phyloP scores from a whole-genome alignment of 2,329 filamentous ascomycete genomes.

The Cercospora nicotianae region DNA sequence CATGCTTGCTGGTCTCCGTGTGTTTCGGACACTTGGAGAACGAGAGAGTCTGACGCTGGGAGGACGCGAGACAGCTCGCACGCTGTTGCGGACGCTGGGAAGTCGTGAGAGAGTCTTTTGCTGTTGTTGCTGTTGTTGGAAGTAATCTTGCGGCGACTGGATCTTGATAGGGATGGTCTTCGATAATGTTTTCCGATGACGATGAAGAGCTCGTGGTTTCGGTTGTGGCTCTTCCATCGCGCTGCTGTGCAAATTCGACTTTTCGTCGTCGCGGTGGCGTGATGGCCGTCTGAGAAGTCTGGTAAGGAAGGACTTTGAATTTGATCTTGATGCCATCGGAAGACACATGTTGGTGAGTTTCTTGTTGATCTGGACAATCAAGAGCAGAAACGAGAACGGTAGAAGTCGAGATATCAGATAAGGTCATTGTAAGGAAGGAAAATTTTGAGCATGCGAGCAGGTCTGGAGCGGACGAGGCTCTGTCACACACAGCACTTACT shows the following conservation, averaged over 20 bases:
- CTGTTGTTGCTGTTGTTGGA: conserved; percentile 9
- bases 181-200: conserved; percentile 4
- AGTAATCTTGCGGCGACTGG: conserved; percentile 11
- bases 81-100: conserved; percentile 8
- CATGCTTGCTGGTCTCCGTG: not conserved
- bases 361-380: not conserved
- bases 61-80: conserved; percentile 1
- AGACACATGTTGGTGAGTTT: conserved; percentile 3
- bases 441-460: not conserved
- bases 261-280: not conserved
- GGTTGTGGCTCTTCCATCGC: not conserved
- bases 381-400: not conserved
- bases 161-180: conserved; percentile 13
- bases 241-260: not conserved
- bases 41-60: conserved; percentile 1
- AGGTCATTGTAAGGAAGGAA: not conserved
- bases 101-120: not conserved
- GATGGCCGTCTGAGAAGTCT: not conserved
- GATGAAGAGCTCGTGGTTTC: not conserved
- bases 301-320: conserved; percentile 11
- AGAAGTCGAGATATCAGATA: not conserved
- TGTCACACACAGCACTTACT: not conserved
- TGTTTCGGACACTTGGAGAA: not conserved
- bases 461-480: not conserved
- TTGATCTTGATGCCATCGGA: conserved; percentile 9